Evolutionary conservation across 1,284 basidiomycete genomes (phyloP).

Genomic region (Puccinia hordei): DNA sequence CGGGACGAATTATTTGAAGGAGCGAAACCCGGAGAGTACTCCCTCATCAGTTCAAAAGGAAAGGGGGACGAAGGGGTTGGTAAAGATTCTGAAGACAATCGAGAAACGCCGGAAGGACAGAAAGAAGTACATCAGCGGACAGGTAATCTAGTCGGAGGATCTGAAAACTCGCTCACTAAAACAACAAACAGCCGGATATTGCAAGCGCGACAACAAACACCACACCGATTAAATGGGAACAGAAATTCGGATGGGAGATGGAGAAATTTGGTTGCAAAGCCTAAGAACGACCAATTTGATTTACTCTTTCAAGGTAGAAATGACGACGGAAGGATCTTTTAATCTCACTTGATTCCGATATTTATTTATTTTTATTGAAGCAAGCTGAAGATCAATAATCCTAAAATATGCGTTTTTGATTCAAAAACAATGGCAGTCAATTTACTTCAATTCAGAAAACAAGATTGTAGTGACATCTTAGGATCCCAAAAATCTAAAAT

Average conservation of each 20-base stretch:
- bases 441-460: too few relatives aligned
- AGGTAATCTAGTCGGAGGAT: neutral
- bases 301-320: slow-evolving; percentile 10
- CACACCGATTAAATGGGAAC: neutral
- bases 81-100: neutral
- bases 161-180: neutral
- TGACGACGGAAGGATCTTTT: slow-evolving; percentile 11
- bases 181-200: neutral
- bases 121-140: neutral
- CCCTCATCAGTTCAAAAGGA: neutral
- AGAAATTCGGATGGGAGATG: neutral
- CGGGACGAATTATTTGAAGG: neutral
- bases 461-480: too few relatives aligned
- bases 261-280: neutral
- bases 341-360: too few relatives aligned
- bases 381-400: too few relatives aligned
- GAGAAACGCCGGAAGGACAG: neutral
- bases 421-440: too few relatives aligned
- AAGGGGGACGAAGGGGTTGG: neutral
- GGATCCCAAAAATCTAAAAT: too few relatives aligned
- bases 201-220: neutral
- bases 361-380: too few relatives aligned
- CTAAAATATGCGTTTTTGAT: too few relatives aligned
- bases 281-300: slow-evolving; percentile 4
- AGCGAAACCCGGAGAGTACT: neutral